Percentiles rank a stretch among this genome's conserved stretches.
Conservation (phyloP, 2,329 filamentous ascomycete species). For the Didymella glomerata region DNA sequence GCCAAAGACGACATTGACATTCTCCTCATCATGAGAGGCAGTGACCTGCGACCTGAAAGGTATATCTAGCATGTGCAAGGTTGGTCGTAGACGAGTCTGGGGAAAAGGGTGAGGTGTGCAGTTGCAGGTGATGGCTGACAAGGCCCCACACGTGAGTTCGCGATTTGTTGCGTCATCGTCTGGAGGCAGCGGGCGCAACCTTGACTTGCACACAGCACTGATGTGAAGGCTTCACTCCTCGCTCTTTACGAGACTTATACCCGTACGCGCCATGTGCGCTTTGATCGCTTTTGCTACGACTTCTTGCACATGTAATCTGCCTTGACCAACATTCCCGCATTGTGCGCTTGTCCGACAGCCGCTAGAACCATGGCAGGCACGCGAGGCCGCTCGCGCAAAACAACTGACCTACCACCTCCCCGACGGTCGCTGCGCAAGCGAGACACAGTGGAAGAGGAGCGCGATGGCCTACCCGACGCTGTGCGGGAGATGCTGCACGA, state of each 20-base stretch:
- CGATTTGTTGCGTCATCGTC: constrained; percentile 22
- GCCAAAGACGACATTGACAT: neutral
- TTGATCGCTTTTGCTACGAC: neutral
- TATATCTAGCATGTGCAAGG: neutral
- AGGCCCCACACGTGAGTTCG: constrained; percentile 16
- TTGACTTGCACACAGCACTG: neutral
- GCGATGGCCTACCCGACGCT: constrained; percentile 51
- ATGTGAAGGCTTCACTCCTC: neutral
- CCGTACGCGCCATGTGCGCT: constrained; percentile 1
- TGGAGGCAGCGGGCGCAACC: constrained; percentile 7
- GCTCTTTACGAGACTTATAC: neutral
- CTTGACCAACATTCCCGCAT: constrained; percentile 1
- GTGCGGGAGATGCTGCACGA: constrained; percentile 59
- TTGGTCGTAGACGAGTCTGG: neutral
- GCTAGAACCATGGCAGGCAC: constrained; percentile 40
- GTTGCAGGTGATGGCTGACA: neutral
- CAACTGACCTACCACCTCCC: constrained; percentile 25
- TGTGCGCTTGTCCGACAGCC: constrained; percentile 1
- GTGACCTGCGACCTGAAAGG: neutral
- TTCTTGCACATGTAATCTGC: neutral
- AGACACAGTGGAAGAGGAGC: constrained; percentile 32
- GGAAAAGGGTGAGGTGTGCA: neutral
- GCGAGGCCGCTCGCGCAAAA: constrained; percentile 36
- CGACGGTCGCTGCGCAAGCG: constrained; percentile 38
- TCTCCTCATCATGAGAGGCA: neutral